A percentile compares a stretch with the other conserved stretches of the same genome.
These are phyloP conservation scores for Mycena filopes DNA, from an alignment of 768 basidiomycete genomes.

Conservation along the genomic window DNA sequence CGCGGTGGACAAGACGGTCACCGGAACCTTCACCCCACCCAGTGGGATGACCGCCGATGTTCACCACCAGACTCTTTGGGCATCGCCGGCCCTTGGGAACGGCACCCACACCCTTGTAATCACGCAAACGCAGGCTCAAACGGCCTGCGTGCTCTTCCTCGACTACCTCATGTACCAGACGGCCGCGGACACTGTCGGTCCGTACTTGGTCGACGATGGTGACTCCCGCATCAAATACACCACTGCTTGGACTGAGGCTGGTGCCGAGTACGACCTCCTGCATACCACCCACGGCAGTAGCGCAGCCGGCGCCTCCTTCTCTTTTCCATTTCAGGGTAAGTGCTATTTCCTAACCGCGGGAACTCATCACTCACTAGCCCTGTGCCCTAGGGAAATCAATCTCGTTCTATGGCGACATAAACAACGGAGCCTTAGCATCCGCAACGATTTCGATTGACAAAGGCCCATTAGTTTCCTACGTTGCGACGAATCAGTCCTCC, in stretches of 20 bases:
- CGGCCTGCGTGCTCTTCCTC: background rate
- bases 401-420: background rate
- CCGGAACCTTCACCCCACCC: background rate
- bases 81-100: background rate
- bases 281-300: background rate
- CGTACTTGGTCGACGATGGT: slow-evolving; percentile 3
- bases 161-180: slow-evolving; percentile 9
- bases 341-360: background rate
- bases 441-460: slow-evolving; percentile 3
- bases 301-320: background rate
- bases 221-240: slow-evolving; percentile 1
- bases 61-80: background rate
- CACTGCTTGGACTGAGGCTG: background rate
- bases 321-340: background rate
- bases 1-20: background rate
- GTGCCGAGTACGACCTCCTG: background rate
- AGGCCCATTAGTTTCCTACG: background rate
- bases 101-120: slow-evolving; percentile 4
- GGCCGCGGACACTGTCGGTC: background rate
- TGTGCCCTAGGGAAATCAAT: background rate
- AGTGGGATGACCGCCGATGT: background rate
- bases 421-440: background rate
- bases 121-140: background rate
- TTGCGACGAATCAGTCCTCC: background rate
- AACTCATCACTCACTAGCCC: background rate